phyloP scores from a whole-genome alignment of 139 green algal genomes.

The Chlorella vulgaris region DNA sequence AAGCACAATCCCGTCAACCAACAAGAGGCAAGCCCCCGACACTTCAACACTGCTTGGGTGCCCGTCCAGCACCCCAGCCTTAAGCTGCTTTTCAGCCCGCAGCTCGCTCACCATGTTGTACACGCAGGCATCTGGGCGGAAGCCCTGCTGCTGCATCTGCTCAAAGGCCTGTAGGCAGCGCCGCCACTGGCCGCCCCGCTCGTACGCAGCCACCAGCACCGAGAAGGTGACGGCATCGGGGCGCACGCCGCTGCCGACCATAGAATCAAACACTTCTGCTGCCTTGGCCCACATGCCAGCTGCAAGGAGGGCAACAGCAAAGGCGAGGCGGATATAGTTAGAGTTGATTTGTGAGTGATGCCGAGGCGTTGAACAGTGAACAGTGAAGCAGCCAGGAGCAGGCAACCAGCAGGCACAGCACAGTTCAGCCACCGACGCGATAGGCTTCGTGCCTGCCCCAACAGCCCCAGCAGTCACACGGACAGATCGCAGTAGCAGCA shows the following conservation, averaged over 20 bases:
- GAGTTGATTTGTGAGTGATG: too few species aligned
- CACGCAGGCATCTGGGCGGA: slow-evolving; percentile 71
- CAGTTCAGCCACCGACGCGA: too few species aligned
- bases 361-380: too few species aligned
- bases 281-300: slow-evolving; percentile 70
- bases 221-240: slow-evolving; percentile 82
- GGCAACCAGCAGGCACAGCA: too few species aligned
- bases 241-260: slow-evolving; percentile 68
- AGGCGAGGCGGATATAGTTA: background rate
- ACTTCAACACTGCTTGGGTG: too few species aligned
- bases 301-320: background rate
- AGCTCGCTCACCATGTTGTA: slow-evolving; percentile 65
- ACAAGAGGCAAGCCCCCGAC: too few species aligned
- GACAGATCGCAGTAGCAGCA: background rate
- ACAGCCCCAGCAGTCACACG: too few species aligned
- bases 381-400: too few species aligned
- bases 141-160: slow-evolving; percentile 35
- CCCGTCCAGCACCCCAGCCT: background rate
- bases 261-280: slow-evolving; percentile 78
- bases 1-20: too few species aligned
- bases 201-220: slow-evolving; percentile 72
- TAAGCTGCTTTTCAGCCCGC: background rate
- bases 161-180: slow-evolving; percentile 38
- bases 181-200: slow-evolving; percentile 40
- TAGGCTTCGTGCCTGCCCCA: too few species aligned